Base-by-base conservation (phyloP, 345 rosid genomes). In the Psidium friedrichsthalianum region DNA sequence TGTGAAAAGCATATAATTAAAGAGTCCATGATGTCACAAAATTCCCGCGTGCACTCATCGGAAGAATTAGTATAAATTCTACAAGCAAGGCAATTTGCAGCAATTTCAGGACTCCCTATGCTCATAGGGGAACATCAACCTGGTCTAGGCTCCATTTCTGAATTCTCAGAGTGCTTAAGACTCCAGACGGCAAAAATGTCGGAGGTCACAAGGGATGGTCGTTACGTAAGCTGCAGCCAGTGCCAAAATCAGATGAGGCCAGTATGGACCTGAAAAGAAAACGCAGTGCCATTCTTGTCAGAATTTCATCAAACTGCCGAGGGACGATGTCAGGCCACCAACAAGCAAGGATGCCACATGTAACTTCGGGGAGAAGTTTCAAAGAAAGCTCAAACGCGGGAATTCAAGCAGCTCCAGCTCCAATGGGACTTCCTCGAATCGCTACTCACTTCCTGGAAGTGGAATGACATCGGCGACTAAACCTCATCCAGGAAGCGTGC, bases 401-500 rank as follows among this genome's bases (percentile, higher is more conserved):
- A 16, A 44, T 5, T 84, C 84, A 14, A 61, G 56, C 57, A 78
- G 44, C 83, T 84, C 84, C 83, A 56, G 11, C 29, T 59, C 25
- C 25, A 18, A 0, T 24, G 36, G 24, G 13, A 20, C 53, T 58
- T 55, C 69, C 25, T 10, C 24, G 21, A 15, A 11, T 51, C 29
- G 32, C 51, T 6, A 14, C 52, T 40, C 32, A 20, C 56, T 8
- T 56, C 55, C 59, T 16, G n/a, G 32, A 29, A 81, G 76, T 20
- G 51, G 55, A 18, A 14, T 56, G 59, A 40, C 55, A n/a, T 14
- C 20, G 57, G 22, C 51, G 9, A 6, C 47, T 3, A 15, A 74
- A 29, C 22, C 44, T 16, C 69, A 84, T 14, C 83, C 89, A 2
- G 74, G 57, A 92, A 90, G 89, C 92, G 93, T 3, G 94, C 95